These are phyloP conservation scores for Fusarium albidum DNA, from an alignment of 2,329 filamentous ascomycete species.

Conservation along the genomic window DNA sequence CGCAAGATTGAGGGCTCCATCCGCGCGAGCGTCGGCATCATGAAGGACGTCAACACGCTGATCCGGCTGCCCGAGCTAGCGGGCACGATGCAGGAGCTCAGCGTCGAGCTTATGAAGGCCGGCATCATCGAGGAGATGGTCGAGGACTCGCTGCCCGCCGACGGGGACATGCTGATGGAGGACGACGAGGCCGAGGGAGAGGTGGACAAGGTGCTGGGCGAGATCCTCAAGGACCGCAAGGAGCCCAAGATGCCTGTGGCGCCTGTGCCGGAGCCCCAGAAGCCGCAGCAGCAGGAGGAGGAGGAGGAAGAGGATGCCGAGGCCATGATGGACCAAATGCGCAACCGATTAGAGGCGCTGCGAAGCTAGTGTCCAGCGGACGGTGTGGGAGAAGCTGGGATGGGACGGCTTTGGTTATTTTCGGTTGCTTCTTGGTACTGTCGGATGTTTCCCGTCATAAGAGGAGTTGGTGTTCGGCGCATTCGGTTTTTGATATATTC, in stretches of 20 bases:
- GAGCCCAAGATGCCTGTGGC: conserved; percentile 65
- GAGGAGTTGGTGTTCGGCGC: conserved; percentile 35
- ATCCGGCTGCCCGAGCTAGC: conserved; percentile 86
- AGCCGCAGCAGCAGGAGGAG: conserved; percentile 58
- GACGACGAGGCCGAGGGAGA: conserved; percentile 80
- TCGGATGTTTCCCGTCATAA: conserved; percentile 26
- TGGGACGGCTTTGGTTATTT: conserved; percentile 2
- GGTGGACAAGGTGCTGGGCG: conserved; percentile 91
- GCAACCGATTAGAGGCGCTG: conserved; percentile 86
- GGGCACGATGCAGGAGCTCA: conserved; percentile 87
- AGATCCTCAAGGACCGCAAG: conserved; percentile 85
- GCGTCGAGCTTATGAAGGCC: conserved; percentile 88
- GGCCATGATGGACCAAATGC: conserved; percentile 93
- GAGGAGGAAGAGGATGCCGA: conserved; percentile 82
- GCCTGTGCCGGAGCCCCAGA: conserved; percentile 63
- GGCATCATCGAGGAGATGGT: conserved; percentile 99
- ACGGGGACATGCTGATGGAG: conserved; percentile 75
- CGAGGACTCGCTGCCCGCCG: conserved; percentile 82
- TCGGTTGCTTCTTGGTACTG: neutral
- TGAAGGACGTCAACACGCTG: conserved; percentile 94
- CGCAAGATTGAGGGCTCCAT: conserved; percentile 96
- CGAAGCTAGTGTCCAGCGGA: conserved; percentile 69
- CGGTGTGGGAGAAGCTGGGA: neutral
- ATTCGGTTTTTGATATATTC: conserved; percentile 28
- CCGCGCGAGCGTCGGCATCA: conserved; percentile 84